A percentile compares a stretch with the other conserved stretches of the same genome.
Evolutionary conservation across 1,139 yeast species (phyloP).

Genomic region (Suhomyces chickasaworum): DNA sequence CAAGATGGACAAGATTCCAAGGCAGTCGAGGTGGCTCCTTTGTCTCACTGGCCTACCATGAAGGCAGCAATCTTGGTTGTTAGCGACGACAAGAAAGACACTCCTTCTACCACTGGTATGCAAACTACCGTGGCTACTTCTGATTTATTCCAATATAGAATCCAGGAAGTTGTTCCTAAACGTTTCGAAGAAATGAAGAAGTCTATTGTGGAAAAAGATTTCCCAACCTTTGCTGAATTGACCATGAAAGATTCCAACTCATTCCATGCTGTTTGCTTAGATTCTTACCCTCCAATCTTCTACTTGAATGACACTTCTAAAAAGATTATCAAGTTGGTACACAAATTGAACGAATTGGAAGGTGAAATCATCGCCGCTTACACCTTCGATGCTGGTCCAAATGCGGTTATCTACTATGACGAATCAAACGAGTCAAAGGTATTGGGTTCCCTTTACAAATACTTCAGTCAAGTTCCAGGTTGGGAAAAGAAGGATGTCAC

Average conservation of each 20-base stretch:
- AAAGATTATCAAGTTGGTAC: slow-evolving; percentile 79
- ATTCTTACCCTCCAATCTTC: slow-evolving; percentile 93
- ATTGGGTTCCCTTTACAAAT: slow-evolving; percentile 56
- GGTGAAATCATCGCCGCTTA: slow-evolving; percentile 83
- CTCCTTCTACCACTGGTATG: slow-evolving; percentile 95
- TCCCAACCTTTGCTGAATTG: slow-evolving; percentile 76
- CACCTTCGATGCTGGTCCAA: slow-evolving; percentile 99
- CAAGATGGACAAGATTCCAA: slow-evolving; percentile 83
- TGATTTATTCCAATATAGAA: slow-evolving; percentile 77
- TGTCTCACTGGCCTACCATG: slow-evolving; percentile 88
- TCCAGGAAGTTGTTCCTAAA: slow-evolving; percentile 77
- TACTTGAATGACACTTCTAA: slow-evolving; percentile 95
- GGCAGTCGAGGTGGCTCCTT: slow-evolving; percentile 88
- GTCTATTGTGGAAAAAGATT: slow-evolving; percentile 71
- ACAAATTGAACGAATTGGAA: slow-evolving; percentile 67
- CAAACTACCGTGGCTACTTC: slow-evolving; percentile 91
- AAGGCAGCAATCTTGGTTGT: slow-evolving; percentile 92
- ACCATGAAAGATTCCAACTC: slow-evolving; percentile 97
- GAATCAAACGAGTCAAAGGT: slow-evolving; percentile 69
- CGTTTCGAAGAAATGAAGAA: slow-evolving; percentile 82
- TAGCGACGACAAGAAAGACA: slow-evolving; percentile 89
- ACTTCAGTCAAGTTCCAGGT: slow-evolving; percentile 63
- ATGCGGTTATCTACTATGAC: slow-evolving; percentile 91
- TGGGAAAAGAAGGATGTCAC: slow-evolving; percentile 57
- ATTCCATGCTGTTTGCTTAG: slow-evolving; percentile 95